A percentile compares a stretch with the other conserved stretches of the same genome.
These are phyloP conservation scores for Tephrocybe sp. DNA, from an alignment of 768 basidiomycete genomes.

Conservation along the genomic window DNA sequence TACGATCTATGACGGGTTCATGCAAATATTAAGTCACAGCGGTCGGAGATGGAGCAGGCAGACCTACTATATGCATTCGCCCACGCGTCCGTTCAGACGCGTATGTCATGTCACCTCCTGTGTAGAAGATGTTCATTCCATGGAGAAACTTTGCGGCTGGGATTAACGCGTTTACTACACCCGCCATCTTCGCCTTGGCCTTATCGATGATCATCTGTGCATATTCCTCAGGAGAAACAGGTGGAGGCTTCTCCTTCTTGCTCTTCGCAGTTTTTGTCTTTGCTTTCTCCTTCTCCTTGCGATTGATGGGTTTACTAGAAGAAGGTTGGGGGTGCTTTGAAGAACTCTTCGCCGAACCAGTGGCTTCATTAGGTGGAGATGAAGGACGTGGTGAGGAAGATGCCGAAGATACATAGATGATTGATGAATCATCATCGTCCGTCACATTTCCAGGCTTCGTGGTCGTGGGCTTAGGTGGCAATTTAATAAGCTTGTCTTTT, in stretches of 20 bases:
- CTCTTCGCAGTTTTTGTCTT: constrained; percentile 23
- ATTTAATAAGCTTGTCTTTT: constrained; percentile 30
- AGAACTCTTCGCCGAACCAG: constrained; percentile 6
- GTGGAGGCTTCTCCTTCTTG: constrained; percentile 40
- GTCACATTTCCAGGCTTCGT: constrained; percentile 10
- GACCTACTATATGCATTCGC: constrained; percentile 64
- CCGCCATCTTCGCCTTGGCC: constrained; percentile 33
- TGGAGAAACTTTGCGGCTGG: constrained; percentile 37
- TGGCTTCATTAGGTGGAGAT: constrained; percentile 21
- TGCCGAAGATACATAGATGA: constrained; percentile 31
- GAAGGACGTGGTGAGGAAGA: constrained; percentile 32
- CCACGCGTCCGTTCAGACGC: constrained; percentile 52
- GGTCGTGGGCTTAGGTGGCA: constrained; percentile 13
- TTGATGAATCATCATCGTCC: constrained; percentile 25
- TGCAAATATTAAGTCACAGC: background rate
- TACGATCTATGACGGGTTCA: constrained; percentile 59
- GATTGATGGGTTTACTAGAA: background rate
- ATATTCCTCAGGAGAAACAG: constrained; percentile 52
- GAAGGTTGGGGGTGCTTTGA: background rate
- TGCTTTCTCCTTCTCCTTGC: constrained; percentile 15
- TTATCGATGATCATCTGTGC: constrained; percentile 48
- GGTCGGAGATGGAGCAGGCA: background rate
- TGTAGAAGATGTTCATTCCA: constrained; percentile 58
- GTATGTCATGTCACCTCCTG: constrained; percentile 55
- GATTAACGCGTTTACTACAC: constrained; percentile 13